These are phyloP conservation scores for Fomitopsis pulvina DNA, from an alignment of 768 basidiomycete genomes.

Conservation along the genomic window DNA sequence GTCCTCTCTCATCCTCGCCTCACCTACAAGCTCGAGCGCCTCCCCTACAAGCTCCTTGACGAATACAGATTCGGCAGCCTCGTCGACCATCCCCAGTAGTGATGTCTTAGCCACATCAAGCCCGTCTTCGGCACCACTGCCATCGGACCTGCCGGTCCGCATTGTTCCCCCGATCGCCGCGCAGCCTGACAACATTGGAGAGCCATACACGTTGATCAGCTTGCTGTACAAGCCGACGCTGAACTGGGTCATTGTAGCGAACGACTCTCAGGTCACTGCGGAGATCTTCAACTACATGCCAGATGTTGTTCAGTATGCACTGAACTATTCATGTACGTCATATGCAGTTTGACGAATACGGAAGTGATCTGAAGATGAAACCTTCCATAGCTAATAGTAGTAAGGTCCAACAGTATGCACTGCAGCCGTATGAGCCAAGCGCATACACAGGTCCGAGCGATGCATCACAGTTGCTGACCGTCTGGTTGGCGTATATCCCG, in stretches of 20 bases:
- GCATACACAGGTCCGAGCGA: conserved; percentile 46
- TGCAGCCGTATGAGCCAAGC: conserved; percentile 65
- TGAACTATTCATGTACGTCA: conserved; percentile 36
- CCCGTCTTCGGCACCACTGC: conserved; percentile 35
- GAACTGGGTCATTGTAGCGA: conserved; percentile 66
- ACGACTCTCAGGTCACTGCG: conserved; percentile 46
- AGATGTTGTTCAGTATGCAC: conserved; percentile 36
- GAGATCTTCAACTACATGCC: conserved; percentile 80
- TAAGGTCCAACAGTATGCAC: conserved; percentile 44
- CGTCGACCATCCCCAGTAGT: conserved; percentile 18
- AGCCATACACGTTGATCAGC: conserved; percentile 46
- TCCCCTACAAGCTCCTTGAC: conserved; percentile 18
- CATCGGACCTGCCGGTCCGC: conserved; percentile 49
- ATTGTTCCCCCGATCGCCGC: conserved; percentile 41
- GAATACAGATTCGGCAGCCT: conserved; percentile 33
- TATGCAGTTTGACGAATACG: not conserved
- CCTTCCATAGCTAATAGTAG: conserved; percentile 23
- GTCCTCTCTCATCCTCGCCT: conserved; percentile 25
- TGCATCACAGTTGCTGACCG: conserved; percentile 48
- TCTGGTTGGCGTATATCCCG: conserved; percentile 70
- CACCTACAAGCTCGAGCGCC: conserved; percentile 15
- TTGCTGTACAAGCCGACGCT: conserved; percentile 54
- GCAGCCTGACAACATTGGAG: conserved; percentile 22
- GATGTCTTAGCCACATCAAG: conserved; percentile 17
- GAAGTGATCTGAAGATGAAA: not conserved